These are phyloP conservation scores for Kwoniella shandongensis DNA, from an alignment of 768 basidiomycete genomes.

Conservation along the genomic window DNA sequence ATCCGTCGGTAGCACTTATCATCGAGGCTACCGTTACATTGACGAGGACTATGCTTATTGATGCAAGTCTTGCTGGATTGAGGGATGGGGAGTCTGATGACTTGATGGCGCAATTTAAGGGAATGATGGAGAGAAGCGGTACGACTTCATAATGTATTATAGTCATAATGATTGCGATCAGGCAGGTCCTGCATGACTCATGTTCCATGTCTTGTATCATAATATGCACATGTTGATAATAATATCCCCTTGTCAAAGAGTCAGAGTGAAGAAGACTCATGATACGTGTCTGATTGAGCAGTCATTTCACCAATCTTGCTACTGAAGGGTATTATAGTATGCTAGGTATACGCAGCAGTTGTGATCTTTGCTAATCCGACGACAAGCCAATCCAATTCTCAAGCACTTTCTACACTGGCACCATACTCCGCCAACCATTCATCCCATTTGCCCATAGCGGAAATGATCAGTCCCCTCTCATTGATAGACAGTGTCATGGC, in stretches of 20 bases:
- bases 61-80: neutral
- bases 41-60: neutral
- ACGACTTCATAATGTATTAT: neutral
- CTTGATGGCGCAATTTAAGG: no score
- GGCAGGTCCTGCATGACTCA: neutral
- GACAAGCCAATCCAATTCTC: no score
- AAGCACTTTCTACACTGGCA: no score
- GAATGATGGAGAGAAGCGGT: no score
- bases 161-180: neutral
- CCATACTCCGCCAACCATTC: conserved; percentile 2
- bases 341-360: no score
- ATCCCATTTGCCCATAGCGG: conserved; percentile 14
- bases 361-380: no score
- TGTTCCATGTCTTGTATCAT: neutral
- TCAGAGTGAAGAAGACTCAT: no score
- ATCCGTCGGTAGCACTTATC: conserved; percentile 4
- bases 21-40: conserved; percentile 5
- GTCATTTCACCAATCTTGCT: neutral
- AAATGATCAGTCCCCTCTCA: conserved; percentile 14
- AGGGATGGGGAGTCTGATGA: no score
- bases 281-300: no score
- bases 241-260: no score
- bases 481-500: conserved; percentile 24
- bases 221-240: neutral
- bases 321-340: conserved; percentile 1